These are phyloP conservation scores for Aspergillus sp. DNA, from an alignment of 2,329 filamentous ascomycete genomes.

Conservation along the genomic window DNA sequence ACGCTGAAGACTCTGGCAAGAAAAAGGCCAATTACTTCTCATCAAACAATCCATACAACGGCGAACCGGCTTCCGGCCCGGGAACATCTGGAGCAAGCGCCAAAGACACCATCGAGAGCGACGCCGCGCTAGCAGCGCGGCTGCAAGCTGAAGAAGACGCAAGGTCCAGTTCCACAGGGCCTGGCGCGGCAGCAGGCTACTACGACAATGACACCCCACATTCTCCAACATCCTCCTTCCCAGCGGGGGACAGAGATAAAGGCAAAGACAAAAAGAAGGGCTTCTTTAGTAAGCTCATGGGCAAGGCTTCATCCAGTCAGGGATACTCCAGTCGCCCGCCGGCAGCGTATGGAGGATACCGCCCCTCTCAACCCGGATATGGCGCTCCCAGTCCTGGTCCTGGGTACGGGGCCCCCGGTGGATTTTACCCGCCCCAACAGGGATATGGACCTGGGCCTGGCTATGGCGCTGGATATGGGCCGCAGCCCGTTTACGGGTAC, in stretches of 20 bases:
- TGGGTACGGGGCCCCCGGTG: neutral
- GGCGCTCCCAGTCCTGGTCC: neutral
- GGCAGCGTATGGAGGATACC: constrained; percentile 20
- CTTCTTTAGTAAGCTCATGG: constrained; percentile 54
- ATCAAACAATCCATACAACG: constrained; percentile 72
- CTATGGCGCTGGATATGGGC: constrained; percentile 33
- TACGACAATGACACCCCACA: constrained; percentile 33
- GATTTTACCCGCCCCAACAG: constrained; percentile 31
- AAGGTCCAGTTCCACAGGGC: constrained; percentile 41
- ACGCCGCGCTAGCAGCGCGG: constrained; percentile 71
- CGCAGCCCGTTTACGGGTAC: constrained; percentile 39
- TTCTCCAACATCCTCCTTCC: neutral
- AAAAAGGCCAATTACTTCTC: constrained; percentile 41
- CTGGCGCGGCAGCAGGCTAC: constrained; percentile 48
- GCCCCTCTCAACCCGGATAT: constrained; percentile 18
- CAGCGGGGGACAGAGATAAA: constrained; percentile 23
- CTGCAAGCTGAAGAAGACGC: constrained; percentile 83
- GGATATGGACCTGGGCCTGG: constrained; percentile 35
- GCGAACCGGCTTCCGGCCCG: constrained; percentile 41
- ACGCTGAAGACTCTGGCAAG: constrained; percentile 44
- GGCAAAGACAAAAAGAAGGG: constrained; percentile 34
- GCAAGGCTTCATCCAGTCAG: constrained; percentile 38
- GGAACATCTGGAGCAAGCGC: neutral
- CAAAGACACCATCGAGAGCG: constrained; percentile 54
- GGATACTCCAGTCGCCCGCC: constrained; percentile 28